Base-by-base conservation (phyloP, 305 asterid genomes). In the Coffea humblotiana region DNA sequence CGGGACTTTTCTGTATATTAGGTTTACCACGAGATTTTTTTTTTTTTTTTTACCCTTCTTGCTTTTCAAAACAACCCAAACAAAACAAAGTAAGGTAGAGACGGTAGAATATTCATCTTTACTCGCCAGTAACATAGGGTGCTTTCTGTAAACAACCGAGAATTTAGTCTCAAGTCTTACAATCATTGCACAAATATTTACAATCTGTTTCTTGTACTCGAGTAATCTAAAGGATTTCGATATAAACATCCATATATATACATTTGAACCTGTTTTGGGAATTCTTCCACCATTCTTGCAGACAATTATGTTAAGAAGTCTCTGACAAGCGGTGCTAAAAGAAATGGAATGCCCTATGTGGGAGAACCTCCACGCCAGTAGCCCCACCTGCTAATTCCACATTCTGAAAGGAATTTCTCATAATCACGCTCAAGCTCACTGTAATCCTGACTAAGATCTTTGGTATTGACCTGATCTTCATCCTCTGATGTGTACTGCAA, bases 341-440 rank as follows among this genome's bases (percentile, higher is more conserved):
- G 18, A 71, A 66, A 23, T 37, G 15, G 25, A 69, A 61, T 29
- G 27, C 47, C 51, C 77, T 82, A 86, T 58, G 80, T 35, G 58
- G 87, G 86, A 49, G 90, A 86, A 80, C 93, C 92, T 51, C 95
- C 95, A 71, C 91, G 87, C 90, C 91, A 90, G 72, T 92, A 84
- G 72, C 94, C 93, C 87, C 87, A 86, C 27, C 86, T 79, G 83
- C 90, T 87, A 88, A 91, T 91, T 85, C 95, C 94, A 87, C 97
- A 91, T 84, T 92, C 91, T 6, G 90, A 79, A 35, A 91, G 89
- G 82, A 92, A 92, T 84, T 91, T 89, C 81, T 87, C 87, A 83
- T 91, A 91, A 64, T 92, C 97, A 48, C 81, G 83, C 79, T 91
- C 93, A 18, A 91, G 87, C 74, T 89, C 84, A 49, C 78, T 79